Percentiles rank a stretch among this genome's conserved stretches.
Evolutionary conservation across 176 grass and related monocot species (phyloP).

Genomic region (Juncus effusus): DNA sequence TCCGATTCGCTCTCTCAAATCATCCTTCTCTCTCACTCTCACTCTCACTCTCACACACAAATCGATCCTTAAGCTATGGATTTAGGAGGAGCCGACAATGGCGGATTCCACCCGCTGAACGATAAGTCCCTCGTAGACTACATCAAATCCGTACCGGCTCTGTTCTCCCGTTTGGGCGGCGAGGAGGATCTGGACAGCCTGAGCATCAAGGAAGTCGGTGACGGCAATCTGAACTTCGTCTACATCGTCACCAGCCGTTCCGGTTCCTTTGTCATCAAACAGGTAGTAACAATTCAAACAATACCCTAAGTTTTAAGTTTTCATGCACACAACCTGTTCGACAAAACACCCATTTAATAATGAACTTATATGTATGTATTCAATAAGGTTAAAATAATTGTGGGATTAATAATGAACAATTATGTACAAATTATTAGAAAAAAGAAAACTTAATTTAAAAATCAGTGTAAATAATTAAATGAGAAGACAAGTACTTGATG

Average conservation of each 20-base stretch:
- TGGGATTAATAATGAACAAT: no score
- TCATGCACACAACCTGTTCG: neutral
- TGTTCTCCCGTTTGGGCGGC: conserved; percentile 48
- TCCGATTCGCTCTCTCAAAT: neutral
- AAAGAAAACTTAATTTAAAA: no score
- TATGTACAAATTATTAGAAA: neutral
- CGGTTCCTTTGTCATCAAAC: conserved; percentile 85
- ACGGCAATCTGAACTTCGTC: conserved; percentile 99
- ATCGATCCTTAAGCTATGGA: conserved; percentile 19
- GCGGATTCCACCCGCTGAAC: conserved; percentile 56
- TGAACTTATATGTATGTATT: no score
- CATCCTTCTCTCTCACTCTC: neutral
- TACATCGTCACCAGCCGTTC: conserved; percentile 62
- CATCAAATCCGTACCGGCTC: conserved; percentile 65
- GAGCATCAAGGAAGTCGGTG: conserved; percentile 76
- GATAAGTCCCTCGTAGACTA: conserved; percentile 66
- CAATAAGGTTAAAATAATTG: no score
- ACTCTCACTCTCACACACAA: neutral
- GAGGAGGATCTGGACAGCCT: conserved; percentile 34
- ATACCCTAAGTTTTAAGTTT: neutral
- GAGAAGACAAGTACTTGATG: no score
- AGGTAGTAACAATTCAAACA: conserved; percentile 38
- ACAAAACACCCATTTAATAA: neutral
- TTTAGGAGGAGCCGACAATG: conserved; percentile 10
- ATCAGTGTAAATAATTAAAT: no score